phyloP scores from a whole-genome alignment of 768 basidiomycete species.

The Leccinum arenicola region DNA sequence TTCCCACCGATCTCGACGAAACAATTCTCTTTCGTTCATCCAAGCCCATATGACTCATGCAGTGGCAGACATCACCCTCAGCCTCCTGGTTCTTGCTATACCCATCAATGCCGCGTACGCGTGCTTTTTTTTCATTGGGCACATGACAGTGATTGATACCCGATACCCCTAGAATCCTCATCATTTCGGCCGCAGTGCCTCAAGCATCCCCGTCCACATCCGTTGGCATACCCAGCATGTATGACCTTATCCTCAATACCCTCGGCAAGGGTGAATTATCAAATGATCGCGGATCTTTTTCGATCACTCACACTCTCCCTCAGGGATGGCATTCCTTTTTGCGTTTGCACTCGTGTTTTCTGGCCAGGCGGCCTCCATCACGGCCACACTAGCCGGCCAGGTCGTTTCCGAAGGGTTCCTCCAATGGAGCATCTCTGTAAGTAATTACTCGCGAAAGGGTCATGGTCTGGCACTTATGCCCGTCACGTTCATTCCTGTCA shows the following conservation, averaged over 20 bases:
- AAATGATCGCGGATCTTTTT: background rate
- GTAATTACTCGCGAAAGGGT: background rate
- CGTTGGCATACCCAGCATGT: constrained; percentile 42
- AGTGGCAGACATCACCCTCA: constrained; percentile 43
- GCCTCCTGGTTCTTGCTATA: constrained; percentile 44
- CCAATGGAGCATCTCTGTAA: constrained; percentile 43
- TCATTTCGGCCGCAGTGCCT: constrained; percentile 30
- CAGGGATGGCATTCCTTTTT: constrained; percentile 39
- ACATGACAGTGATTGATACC: background rate
- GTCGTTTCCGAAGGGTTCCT: constrained; percentile 49
- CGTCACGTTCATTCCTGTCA: background rate
- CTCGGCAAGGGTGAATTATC: constrained; percentile 36
- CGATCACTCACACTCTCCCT: background rate
- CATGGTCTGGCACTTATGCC: background rate
- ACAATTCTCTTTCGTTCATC: constrained; percentile 36
- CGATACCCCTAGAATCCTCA: constrained; percentile 31
- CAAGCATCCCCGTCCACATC: constrained; percentile 12
- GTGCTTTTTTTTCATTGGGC: background rate
- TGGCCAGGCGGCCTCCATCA: constrained; percentile 50
- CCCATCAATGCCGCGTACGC: constrained; percentile 43
- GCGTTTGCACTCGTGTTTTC: constrained; percentile 45
- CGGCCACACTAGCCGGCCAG: constrained; percentile 47
- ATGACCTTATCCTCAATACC: constrained; percentile 36
- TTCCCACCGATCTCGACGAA: constrained; percentile 23
- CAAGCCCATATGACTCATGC: constrained; percentile 41